Evolutionary conservation across 2,329 filamentous ascomycete genomes (phyloP), one percentile per base, ranked within the genome.

Genomic region (Chaetothyriales sp.): DNA sequence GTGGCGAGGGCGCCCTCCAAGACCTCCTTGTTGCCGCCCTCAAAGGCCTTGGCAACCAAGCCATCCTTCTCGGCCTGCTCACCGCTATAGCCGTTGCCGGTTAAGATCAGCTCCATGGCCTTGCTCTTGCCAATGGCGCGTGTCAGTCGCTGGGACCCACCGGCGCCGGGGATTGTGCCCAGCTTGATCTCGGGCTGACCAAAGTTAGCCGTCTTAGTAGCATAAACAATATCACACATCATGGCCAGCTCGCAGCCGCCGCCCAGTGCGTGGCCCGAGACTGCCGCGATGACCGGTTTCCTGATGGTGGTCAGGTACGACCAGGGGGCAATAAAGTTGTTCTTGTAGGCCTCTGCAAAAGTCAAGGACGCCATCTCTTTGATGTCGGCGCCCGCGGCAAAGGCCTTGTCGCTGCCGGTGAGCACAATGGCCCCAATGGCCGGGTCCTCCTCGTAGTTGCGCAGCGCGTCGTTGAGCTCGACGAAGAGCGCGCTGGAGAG

Each of bases 131-230:
- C 87, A 52, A 92, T 76, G 13, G 85, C 89, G 20, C 81, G 78
- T 5, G 89, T 94, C 46, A 98, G 73, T 7, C 92, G 77, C 75
- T 98, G 92, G 57, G 83, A 89, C 5, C 92, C 92, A 25, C 92
- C 92, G 0, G 86, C 92, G 2, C 92, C 92, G 0, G 92, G 92
- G 51, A 97, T 87, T 1, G 85, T 85, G 22, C 92, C 92, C 2
- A 98, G 77, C 72, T 94, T 95, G 73, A 98, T 88, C 74, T 98
- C 92, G 0, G 92, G 92, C 72, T 97, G 92, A 10, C 92, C 92
- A 66, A 98, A 95, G 62, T 87, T 94, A 59, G 92, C 90, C 15
- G 70, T 80, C 48, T 83, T 77, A 1, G 86, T 89, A 71, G 86
- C 92, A 75, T 97, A 97, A 54, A 98, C 71, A 60, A 97, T 83